Evolutionary conservation across 805 yeast genomes (phyloP).

Genomic region (Wilhelminamyces savonicus): DNA sequence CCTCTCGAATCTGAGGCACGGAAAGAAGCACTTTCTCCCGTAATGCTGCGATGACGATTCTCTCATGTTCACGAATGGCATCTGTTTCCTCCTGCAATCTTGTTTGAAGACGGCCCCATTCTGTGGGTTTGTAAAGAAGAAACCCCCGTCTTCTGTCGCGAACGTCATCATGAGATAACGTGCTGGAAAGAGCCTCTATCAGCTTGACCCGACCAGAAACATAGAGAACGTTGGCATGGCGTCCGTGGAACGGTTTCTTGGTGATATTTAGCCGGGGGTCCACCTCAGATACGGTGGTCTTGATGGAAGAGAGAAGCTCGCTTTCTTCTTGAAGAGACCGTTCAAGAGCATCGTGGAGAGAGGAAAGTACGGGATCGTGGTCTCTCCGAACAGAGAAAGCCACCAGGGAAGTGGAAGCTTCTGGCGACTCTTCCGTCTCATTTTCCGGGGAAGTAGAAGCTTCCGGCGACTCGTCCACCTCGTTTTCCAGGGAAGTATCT

Average conservation of each 20-base stretch:
- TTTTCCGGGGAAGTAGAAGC: no score
- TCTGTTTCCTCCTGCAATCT: slow-evolving; percentile 39
- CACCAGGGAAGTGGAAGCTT: no score
- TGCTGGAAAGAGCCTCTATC: slow-evolving; percentile 12
- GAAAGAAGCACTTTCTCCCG: slow-evolving; percentile 39
- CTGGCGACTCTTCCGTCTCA: no score
- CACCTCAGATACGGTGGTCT: slow-evolving; percentile 10
- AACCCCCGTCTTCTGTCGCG: slow-evolving; percentile 34
- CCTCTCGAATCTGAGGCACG: slow-evolving; percentile 42
- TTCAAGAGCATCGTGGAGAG: slow-evolving; percentile 28
- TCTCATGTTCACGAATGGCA: slow-evolving; percentile 52
- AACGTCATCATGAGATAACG: slow-evolving; percentile 13
- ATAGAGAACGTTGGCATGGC: slow-evolving; percentile 39
- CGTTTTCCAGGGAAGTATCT: no score
- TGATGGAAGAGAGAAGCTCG: slow-evolving; percentile 13
- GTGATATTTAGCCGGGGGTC: slow-evolving; percentile 25
- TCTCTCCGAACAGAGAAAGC: slow-evolving; percentile 33
- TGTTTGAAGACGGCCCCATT: slow-evolving; percentile 52
- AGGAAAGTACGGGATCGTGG: slow-evolving; percentile 21
- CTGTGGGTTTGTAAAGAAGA: slow-evolving; percentile 38
- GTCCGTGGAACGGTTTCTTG: slow-evolving; percentile 22
- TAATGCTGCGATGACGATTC: slow-evolving; percentile 42
- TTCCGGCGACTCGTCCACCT: no score
- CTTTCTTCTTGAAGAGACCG: slow-evolving; percentile 19
- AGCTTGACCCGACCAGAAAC: slow-evolving; percentile 35